Base-by-base conservation (phyloP, 495 filamentous ascomycete species). In the Opeltia flavorubescens region DNA sequence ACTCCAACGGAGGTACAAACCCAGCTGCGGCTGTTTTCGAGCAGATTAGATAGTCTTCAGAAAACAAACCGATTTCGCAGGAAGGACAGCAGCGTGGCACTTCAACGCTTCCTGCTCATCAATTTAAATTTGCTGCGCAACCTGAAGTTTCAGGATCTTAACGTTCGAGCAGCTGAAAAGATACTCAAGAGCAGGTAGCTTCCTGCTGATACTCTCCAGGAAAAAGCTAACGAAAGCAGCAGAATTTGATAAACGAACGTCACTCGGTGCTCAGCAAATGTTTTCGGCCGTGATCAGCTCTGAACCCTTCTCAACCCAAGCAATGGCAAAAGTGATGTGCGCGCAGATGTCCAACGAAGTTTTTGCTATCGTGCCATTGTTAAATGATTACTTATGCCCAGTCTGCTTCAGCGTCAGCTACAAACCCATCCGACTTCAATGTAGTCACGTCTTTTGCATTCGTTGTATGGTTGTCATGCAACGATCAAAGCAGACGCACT, bases 241-340 rank as follows among this genome's bases (percentile, higher is more conserved):
- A 84, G 81, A 88, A 66, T 88, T 87, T 58, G 81, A 86, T 60
- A 88, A 88, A 60, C 74, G 77, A 38, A 88, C 83, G 3, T 71
- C 76, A 2, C 65, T 88, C 28, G 72, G 77, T n/a, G 70, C 74
- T 3, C 68, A 68, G 27, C 48, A 64, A 11, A 68, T 51, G 1
- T 76, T 83, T 46, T 70, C 77, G 2, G 59, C 64, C 38, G 62
- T 65, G 20, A 61, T 81, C 39, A 52, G 62, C 34, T 66, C 69
- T 3, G 65, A 66, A 20, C 59, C 59, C 29, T 70, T 75, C 47
- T 68, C 78, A 51, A 68, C 72, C 3, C 72, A 65, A 42, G 66
- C 60, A 26, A 69, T 85, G 28, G 76, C 83, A 21, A 81, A 75
- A 50, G 72, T 78, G 33, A 64, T 86, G 31, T 83, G 79, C 61